A percentile compares a stretch with the other conserved stretches of the same genome.
Conservation (phyloP, 2,329 filamentous ascomycete species). For the Chaetoscypha palmicola region DNA sequence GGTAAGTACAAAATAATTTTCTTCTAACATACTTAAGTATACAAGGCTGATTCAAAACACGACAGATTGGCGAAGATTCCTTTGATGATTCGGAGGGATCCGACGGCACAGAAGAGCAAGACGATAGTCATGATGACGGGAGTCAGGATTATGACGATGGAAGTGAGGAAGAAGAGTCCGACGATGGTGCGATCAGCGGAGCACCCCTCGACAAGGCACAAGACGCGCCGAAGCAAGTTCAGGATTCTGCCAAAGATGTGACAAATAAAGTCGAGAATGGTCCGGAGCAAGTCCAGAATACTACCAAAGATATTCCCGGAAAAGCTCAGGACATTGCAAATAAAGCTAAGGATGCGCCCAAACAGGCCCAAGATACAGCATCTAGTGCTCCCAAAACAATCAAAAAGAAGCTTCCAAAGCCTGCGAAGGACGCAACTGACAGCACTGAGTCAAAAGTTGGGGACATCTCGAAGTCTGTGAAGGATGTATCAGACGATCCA, state of each 20-base stretch:
- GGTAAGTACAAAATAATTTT: too few relatives aligned
- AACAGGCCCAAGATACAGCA: slow-evolving; percentile 2
- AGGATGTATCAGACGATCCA: slow-evolving; percentile 1
- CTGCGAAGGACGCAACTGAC: slow-evolving; percentile 1
- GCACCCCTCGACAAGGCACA: slow-evolving; percentile 8
- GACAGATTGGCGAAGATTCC: neutral
- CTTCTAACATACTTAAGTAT: too few relatives aligned
- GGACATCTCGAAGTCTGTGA: neutral
- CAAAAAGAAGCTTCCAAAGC: slow-evolving; percentile 2
- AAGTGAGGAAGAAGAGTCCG: slow-evolving; percentile 10
- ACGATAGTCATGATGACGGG: slow-evolving; percentile 2
- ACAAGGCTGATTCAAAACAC: neutral
- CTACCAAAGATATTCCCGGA: neutral
- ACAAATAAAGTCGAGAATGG: slow-evolving; percentile 6
- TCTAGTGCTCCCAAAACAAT: slow-evolving; percentile 1
- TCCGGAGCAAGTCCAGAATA: slow-evolving; percentile 3
- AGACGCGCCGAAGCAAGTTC: neutral
- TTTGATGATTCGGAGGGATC: neutral
- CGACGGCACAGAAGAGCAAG: neutral
- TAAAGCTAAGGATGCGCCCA: slow-evolving; percentile 6
- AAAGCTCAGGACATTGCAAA: slow-evolving; percentile 2
- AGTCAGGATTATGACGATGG: slow-evolving; percentile 3
- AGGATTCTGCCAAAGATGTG: slow-evolving; percentile 2
- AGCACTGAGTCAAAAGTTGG: neutral
- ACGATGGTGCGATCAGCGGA: slow-evolving; percentile 7